phyloP scores from a whole-genome alignment of 805 yeast species.

The Yamadazyma phyllophila region DNA sequence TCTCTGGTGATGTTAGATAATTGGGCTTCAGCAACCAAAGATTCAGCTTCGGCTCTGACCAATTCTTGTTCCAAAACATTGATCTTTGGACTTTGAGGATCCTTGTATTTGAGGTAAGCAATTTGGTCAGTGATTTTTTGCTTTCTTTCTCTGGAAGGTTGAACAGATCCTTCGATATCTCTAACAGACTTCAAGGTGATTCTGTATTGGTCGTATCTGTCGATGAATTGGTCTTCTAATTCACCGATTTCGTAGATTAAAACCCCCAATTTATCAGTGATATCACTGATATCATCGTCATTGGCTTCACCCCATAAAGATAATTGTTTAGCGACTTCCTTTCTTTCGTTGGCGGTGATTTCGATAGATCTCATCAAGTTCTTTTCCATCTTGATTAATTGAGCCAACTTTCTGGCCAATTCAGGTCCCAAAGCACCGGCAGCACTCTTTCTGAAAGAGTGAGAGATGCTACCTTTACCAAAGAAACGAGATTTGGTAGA shows the following conservation, averaged over 20 bases:
- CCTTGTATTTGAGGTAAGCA: conserved; percentile 97
- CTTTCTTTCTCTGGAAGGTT: conserved; percentile 97
- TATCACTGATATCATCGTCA: conserved; percentile 95
- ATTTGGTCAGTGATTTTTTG: conserved; percentile 96
- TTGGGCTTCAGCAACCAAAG: conserved; percentile 98
- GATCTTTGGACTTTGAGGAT: conserved; percentile 95
- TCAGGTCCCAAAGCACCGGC: conserved; percentile 96
- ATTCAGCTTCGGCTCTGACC: conserved; percentile 98
- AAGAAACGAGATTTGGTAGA: conserved; percentile 71
- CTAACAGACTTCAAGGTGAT: conserved; percentile 91
- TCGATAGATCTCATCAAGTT: conserved; percentile 92
- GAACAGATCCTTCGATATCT: conserved; percentile 96
- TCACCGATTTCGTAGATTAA: conserved; percentile 94
- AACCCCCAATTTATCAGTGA: conserved; percentile 96
- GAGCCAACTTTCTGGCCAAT: conserved; percentile 86
- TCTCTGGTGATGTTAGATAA: conserved; percentile 97
- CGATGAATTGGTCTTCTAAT: conserved; percentile 96
- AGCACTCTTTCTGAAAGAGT: conserved; percentile 71
- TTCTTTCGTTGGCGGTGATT: conserved; percentile 88
- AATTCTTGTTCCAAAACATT: conserved; percentile 95
- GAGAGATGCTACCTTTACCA: conserved; percentile 69
- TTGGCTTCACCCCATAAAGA: conserved; percentile 98
- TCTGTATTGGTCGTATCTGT: conserved; percentile 97
- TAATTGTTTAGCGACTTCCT: conserved; percentile 95
- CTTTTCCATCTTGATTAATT: conserved; percentile 93